Conservation (phyloP, 805 yeast genomes). For the Saturnispora besseyi region DNA sequence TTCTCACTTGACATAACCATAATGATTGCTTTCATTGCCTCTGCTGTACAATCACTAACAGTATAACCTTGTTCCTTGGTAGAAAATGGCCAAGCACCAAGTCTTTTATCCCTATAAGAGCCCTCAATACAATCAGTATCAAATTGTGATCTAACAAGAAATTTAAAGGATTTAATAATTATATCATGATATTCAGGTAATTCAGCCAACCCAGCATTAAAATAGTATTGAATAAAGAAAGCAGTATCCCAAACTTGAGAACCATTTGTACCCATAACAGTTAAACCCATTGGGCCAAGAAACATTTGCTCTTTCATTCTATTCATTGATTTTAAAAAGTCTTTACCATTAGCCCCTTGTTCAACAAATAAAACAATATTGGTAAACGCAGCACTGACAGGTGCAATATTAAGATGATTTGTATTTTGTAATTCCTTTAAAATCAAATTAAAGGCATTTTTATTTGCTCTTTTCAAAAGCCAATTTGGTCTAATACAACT, state of each 20-base stretch:
- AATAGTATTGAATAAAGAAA: slow-evolving; percentile 76
- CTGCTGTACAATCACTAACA: slow-evolving; percentile 96
- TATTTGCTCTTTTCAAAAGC: slow-evolving; percentile 46
- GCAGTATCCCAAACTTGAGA: slow-evolving; percentile 97
- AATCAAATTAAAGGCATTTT: slow-evolving; percentile 51
- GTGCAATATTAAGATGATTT: slow-evolving; percentile 79
- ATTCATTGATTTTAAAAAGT: slow-evolving; percentile 44
- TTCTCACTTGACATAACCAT: slow-evolving; percentile 71
- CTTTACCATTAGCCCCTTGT: slow-evolving; percentile 60
- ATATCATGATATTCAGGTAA: slow-evolving; percentile 53
- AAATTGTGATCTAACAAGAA: slow-evolving; percentile 77
- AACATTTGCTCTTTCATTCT: slow-evolving; percentile 71
- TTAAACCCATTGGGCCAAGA: slow-evolving; percentile 85
- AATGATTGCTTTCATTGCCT: slow-evolving; percentile 83
- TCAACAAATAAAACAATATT: slow-evolving; percentile 60
- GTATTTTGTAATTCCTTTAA: slow-evolving; percentile 73
- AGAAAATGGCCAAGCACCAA: slow-evolving; percentile 94
- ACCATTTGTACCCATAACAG: slow-evolving; percentile 96
- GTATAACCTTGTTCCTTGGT: slow-evolving; percentile 95
- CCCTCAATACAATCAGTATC: slow-evolving; percentile 69
- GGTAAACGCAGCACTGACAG: slow-evolving; percentile 82
- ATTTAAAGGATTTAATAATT: slow-evolving; percentile 58
- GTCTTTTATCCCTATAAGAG: slow-evolving; percentile 71
- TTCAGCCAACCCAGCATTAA: slow-evolving; percentile 71
- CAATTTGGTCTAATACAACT: slow-evolving; percentile 67